These are phyloP conservation scores for Didymella segeticola DNA, from an alignment of 2,329 filamentous ascomycete genomes.

Conservation along the genomic window DNA sequence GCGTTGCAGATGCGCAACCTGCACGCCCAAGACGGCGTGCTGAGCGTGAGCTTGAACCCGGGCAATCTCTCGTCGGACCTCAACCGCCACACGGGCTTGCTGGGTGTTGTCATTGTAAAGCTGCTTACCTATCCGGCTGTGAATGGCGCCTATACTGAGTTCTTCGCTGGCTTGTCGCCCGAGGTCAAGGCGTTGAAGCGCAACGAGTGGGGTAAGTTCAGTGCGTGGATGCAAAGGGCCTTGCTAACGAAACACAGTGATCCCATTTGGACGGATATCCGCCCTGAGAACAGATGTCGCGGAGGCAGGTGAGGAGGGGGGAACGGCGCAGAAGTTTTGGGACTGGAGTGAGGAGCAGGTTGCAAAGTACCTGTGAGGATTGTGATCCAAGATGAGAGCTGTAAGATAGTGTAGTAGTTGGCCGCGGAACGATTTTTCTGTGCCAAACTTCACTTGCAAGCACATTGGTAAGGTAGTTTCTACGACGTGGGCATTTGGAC, in stretches of 20 bases:
- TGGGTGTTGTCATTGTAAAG: neutral
- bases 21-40: constrained; percentile 22
- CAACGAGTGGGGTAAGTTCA: constrained; percentile 36
- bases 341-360: constrained; percentile 53
- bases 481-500: no score
- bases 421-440: no score
- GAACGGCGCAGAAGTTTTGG: constrained; percentile 52
- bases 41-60: constrained; percentile 48
- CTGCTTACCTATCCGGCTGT: constrained; percentile 22
- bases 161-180: constrained; percentile 31
- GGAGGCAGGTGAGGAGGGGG: constrained; percentile 29
- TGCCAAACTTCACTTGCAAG: no score
- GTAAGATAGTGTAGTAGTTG: neutral
- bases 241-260: constrained; percentile 33
- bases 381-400: neutral
- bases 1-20: constrained; percentile 27
- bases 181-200: constrained; percentile 28
- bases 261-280: constrained; percentile 56
- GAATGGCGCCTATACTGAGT: constrained; percentile 34
- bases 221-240: neutral
- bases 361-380: constrained; percentile 19
- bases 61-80: constrained; percentile 42
- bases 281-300: constrained; percentile 31
- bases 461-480: neutral
- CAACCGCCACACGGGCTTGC: constrained; percentile 42